Evolutionary conservation across 768 basidiomycete species (phyloP).

Genomic region (Pluteus cervinus): DNA sequence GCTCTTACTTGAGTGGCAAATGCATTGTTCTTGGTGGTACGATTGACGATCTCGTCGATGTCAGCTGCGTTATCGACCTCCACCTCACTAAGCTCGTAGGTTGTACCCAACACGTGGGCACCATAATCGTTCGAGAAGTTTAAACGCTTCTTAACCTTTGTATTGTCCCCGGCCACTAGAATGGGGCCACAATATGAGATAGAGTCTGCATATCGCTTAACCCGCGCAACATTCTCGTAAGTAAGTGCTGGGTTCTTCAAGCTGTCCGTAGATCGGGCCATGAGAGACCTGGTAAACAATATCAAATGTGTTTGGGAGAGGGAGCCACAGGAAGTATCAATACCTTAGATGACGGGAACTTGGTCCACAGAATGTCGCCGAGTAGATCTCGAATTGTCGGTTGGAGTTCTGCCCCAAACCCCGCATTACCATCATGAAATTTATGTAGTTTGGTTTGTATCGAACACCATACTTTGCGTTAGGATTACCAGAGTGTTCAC

Average conservation of each 20-base stretch:
- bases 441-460: conserved; percentile 5
- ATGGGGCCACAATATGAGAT: conserved; percentile 17
- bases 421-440: conserved; percentile 9
- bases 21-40: conserved; percentile 12
- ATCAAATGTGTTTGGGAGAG: neutral
- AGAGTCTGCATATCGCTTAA: conserved; percentile 15
- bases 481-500: conserved; percentile 6
- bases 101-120: conserved; percentile 18
- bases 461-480: conserved; percentile 10
- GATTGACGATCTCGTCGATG: conserved; percentile 16
- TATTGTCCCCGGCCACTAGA: conserved; percentile 18
- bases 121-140: conserved; percentile 20
- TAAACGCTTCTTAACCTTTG: conserved; percentile 18
- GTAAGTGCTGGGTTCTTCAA: conserved; percentile 18
- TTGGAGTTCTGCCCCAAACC: conserved; percentile 10
- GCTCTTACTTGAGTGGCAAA: conserved; percentile 19
- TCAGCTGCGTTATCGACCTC: conserved; percentile 16
- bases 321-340: neutral
- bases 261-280: conserved; percentile 15
- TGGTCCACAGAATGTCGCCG: conserved; percentile 4
- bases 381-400: conserved; percentile 8
- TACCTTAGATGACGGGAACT: conserved; percentile 11
- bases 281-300: conserved; percentile 10
- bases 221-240: conserved; percentile 19
- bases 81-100: conserved; percentile 13